Percentiles rank a stretch among this genome's conserved stretches.
phyloP scores from a whole-genome alignment of 148 eudicot species.

The Vaccinium darrowii region DNA sequence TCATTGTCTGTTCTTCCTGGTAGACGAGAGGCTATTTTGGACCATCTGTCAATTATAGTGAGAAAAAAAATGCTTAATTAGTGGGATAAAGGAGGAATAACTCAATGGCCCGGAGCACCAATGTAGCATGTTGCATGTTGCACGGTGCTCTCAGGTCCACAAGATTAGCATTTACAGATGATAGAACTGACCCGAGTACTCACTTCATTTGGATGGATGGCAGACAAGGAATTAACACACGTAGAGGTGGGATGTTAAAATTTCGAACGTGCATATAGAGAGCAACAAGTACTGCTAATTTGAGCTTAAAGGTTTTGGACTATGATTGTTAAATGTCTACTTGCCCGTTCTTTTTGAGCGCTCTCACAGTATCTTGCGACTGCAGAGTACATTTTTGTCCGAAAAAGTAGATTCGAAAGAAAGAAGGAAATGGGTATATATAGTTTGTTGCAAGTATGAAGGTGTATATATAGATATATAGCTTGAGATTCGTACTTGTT shows the following conservation, averaged over 20 bases:
- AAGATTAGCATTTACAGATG: too few species aligned
- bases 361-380: neutral
- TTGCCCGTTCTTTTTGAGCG: neutral
- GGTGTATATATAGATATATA: neutral
- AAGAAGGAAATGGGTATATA: neutral
- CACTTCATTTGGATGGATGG: too few species aligned
- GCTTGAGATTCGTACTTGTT: conserved; percentile 37
- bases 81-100: neutral
- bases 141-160: too few species aligned
- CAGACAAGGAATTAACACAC: too few species aligned
- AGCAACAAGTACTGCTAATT: neutral
- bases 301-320: neutral
- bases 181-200: too few species aligned
- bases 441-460: neutral
- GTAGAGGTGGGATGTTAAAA: neutral
- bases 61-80: neutral
- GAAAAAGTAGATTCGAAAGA: neutral
- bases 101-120: neutral
- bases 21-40: conserved; percentile 45
- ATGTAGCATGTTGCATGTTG: too few species aligned
- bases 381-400: too few species aligned
- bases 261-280: neutral
- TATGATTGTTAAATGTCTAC: neutral
- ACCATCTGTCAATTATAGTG: conserved; percentile 22
- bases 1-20: conserved; percentile 42